These are phyloP conservation scores for Calonectria hongkongensis DNA, from an alignment of 2,329 filamentous ascomycete species.

Conservation along the genomic window DNA sequence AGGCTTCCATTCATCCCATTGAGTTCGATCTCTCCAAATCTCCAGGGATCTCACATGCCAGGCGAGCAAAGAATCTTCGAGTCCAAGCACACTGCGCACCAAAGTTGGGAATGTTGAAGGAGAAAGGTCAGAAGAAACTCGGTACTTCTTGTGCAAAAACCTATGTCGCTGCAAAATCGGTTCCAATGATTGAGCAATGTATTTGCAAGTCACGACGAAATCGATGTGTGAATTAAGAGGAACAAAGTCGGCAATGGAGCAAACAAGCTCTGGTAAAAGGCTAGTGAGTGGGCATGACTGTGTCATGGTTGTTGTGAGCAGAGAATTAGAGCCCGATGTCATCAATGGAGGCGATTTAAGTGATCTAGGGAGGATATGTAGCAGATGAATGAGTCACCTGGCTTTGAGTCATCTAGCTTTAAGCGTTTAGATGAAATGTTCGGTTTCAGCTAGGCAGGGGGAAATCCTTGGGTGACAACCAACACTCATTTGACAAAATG, in stretches of 20 bases:
- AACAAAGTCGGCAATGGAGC: background rate
- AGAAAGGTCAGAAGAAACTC: background rate
- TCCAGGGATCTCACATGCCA: background rate
- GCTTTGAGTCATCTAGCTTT: background rate
- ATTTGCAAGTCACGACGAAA: background rate
- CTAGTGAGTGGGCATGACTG: background rate
- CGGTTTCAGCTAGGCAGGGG: background rate
- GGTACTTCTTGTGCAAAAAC: background rate
- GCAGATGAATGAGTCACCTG: background rate
- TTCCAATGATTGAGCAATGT: background rate
- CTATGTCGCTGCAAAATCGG: background rate
- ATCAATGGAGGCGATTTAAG: too few relatives aligned
- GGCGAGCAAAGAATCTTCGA: background rate
- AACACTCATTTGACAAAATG: background rate
- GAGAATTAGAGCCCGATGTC: background rate
- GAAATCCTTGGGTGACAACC: background rate
- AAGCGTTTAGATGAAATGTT: background rate
- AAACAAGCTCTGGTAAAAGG: background rate
- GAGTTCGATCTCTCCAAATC: background rate
- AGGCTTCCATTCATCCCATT: background rate
- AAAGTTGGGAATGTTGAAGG: background rate
- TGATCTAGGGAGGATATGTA: too few relatives aligned
- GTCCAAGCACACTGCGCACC: background rate
- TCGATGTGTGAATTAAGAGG: background rate
- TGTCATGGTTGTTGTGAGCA: background rate